Evolutionary conservation across 2,329 filamentous ascomycete genomes (phyloP), one percentile per base, ranked within the genome.

Genomic region (Immersiporthe knoxdaviesiana): DNA sequence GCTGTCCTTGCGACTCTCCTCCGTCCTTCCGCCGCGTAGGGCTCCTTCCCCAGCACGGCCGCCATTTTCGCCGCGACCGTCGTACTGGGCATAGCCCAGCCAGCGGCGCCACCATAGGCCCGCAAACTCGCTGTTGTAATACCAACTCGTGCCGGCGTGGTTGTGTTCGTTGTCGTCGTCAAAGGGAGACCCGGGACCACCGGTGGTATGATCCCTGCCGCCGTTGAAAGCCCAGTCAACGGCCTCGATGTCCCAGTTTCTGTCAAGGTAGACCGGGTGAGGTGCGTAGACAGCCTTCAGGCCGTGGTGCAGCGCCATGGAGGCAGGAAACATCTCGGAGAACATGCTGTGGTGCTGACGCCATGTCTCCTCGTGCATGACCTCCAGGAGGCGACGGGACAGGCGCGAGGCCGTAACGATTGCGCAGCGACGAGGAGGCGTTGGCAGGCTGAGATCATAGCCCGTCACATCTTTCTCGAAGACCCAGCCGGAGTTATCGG

Each of bases 81-180:
- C 84, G 74, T 81, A 78, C 75, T 88, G 85, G 21, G 84, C 79
- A 72, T 86, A 88, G 0, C 86, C 86, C 60, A 96, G 80, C 93
- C 93, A 97, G 59, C 92, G 84, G 64, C 91, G 85, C 87, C 93
- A 97, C 73, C 97, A 77, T n/a, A 91, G 87, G 5, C 90, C 87
- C 0, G 92, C 89, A 75, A 96, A 97, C 63, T 90, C 87, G 30
- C 90, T 90, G 74, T 93, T 91, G 79, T 93, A 97, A 79, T 95
- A 97, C 92, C 92, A 97, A 59, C 87, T 93, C 58, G 90, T 90
- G 18, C 93, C 92, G 74, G 88, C 88, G 81, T 95, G 93, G 78
- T 94, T 94, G 78, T 93, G 92, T 79, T 97, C 93, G 66, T 93
- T 89, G 72, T 87, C 85, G 27, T 85, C 75, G 68, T 90, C 88